Conservation (phyloP, 352 stramenopile genomes). For the Phytophthora fragariae region DNA sequence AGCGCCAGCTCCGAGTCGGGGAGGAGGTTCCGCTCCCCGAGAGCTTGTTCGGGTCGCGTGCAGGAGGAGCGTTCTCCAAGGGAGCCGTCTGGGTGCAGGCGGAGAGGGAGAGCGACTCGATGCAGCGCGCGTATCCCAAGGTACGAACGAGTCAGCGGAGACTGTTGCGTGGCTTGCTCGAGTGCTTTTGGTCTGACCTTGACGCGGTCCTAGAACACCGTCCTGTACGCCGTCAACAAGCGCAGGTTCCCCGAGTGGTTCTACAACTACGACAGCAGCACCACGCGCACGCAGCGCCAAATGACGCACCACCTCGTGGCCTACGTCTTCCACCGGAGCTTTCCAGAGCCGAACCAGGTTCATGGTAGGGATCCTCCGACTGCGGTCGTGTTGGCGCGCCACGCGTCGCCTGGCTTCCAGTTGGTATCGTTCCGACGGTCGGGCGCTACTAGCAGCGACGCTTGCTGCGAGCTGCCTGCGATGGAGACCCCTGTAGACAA, state of each 20-base stretch:
- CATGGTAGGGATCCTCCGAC: neutral
- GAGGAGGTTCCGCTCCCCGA: neutral
- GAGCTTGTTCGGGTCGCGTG: neutral
- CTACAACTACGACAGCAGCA: slow-evolving; percentile 48
- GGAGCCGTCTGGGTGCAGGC: slow-evolving; percentile 30
- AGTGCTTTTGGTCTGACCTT: neutral
- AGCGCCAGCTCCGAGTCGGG: neutral
- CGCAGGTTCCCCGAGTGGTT: slow-evolving; percentile 40
- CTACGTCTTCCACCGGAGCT: slow-evolving; percentile 34
- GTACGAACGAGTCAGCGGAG: neutral
- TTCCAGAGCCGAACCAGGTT: neutral
- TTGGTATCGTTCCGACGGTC: slow-evolving; percentile 40
- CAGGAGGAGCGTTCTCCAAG: neutral
- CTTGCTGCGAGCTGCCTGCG: neutral
- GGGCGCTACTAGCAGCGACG: neutral
- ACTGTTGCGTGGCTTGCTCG: no score
- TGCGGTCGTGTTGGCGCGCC: slow-evolving; percentile 23
- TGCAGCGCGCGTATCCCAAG: slow-evolving; percentile 29
- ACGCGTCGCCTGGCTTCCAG: slow-evolving; percentile 31
- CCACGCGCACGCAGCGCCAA: slow-evolving; percentile 41
- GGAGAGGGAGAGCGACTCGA: slow-evolving; percentile 27
- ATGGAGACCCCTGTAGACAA: neutral
- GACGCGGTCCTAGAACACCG: slow-evolving; percentile 25
- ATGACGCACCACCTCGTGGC: slow-evolving; percentile 43
- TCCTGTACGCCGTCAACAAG: slow-evolving; percentile 46